These are phyloP conservation scores for Hypoxylon sp. DNA, from an alignment of 2,329 filamentous ascomycete species.

Conservation along the genomic window DNA sequence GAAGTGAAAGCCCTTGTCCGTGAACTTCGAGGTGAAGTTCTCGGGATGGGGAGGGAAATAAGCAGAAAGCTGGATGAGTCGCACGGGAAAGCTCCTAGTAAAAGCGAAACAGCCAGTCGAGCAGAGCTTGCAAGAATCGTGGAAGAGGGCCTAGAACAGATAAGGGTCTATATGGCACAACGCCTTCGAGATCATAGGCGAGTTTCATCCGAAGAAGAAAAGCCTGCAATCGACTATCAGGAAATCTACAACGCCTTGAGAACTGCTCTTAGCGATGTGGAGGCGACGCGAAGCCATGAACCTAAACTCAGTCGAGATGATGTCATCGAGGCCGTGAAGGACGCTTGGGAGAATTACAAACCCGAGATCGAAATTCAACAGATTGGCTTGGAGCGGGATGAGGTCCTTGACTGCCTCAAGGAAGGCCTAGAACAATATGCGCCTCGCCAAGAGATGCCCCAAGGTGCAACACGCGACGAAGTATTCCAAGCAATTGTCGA, in stretches of 20 bases:
- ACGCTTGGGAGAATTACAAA: slow-evolving; percentile 95
- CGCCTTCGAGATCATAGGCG: slow-evolving; percentile 82
- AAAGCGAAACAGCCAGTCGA: slow-evolving; percentile 68
- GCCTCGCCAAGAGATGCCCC: slow-evolving; percentile 65
- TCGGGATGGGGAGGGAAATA: slow-evolving; percentile 94
- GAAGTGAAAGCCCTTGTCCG: slow-evolving; percentile 93
- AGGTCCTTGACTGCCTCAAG: slow-evolving; percentile 87
- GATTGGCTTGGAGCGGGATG: slow-evolving; percentile 89
- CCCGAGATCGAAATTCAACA: slow-evolving; percentile 93
- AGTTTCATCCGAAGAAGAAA: slow-evolving; percentile 74
- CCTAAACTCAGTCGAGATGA: slow-evolving; percentile 80
- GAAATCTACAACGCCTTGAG: slow-evolving; percentile 90
- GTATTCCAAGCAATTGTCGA: slow-evolving; percentile 89
- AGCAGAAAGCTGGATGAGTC: slow-evolving; percentile 87
- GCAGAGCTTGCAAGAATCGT: slow-evolving; percentile 84
- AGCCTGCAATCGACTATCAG: slow-evolving; percentile 79
- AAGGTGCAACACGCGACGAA: slow-evolving; percentile 82
- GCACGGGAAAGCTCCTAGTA: slow-evolving; percentile 61
- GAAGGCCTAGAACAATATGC: slow-evolving; percentile 87
- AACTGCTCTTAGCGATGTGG: slow-evolving; percentile 77
- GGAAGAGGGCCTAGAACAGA: slow-evolving; percentile 82
- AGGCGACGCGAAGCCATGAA: slow-evolving; percentile 63
- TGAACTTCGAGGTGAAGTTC: slow-evolving; percentile 90
- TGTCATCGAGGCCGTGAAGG: slow-evolving; percentile 86
- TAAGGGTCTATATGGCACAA: slow-evolving; percentile 87